Evolutionary conservation across 129 eudicot genomes (phyloP), one percentile per base, ranked within the genome.

Genomic region (Pulicaria dysenterica): DNA sequence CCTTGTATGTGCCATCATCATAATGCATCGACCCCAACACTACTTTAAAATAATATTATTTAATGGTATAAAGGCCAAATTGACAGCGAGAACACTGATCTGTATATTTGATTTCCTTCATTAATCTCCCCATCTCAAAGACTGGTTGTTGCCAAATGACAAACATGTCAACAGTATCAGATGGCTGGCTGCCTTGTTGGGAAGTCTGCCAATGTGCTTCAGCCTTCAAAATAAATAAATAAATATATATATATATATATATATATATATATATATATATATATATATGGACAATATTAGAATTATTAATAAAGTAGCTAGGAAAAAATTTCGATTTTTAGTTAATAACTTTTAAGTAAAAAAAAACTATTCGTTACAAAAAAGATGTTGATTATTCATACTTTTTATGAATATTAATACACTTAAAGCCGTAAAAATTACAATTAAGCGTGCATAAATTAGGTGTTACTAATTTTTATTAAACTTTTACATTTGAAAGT

Each of bases 31-130:
- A 36, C 46, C 49, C 68, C 68, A 13, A 39, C 34, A 44, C 47
- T 58, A 62, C 64, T 51, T 72, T 39, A n/a, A 34, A 5, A 38
- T 65, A 71, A 17, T 65, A 75, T 15, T 58, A 37, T 31, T 54
- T 54, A 15, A 76, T 39, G 64, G 70, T 37, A 45, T 34, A 72
- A 72, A 58, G 77, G 6, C 67, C 75, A 59, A 70, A 46, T 48
- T 48, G 75, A 68, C 75, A 68, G 31, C 69, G 40, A 58, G 62
- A 68, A 77, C 43, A 48, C 75, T 24, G 31, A 24, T 24, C 80
- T 68, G 69, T 68, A 58, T 58, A 75, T 36, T 58, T 67, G 61
- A 76, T 66, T 61, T 46, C 74, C 80, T 69, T 57, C 69, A 76
- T 50, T 50, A 24, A 24, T 24, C 74, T 59, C 72, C 2, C 31